A percentile compares a stretch with the other conserved stretches of the same genome.
Evolutionary conservation across 2,329 filamentous ascomycete species (phyloP).

Genomic region (Sclerotinia subarctica): DNA sequence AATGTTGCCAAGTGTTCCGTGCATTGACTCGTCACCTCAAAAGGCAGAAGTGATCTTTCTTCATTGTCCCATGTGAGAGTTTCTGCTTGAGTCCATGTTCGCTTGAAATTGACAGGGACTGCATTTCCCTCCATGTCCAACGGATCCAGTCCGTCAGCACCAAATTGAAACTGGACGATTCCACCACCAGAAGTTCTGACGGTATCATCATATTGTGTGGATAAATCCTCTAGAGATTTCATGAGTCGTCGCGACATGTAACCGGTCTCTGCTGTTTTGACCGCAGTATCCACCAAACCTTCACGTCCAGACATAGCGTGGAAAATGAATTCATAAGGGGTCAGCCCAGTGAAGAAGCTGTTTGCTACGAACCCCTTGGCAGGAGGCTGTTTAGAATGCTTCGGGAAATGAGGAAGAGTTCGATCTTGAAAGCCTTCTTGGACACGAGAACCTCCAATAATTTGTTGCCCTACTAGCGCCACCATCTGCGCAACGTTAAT

Average conservation of each 20-base stretch:
- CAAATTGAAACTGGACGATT: constrained; percentile 96
- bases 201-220: constrained; percentile 89
- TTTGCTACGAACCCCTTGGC: constrained; percentile 96
- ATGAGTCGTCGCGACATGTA: constrained; percentile 98
- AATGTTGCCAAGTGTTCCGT: constrained; percentile 65
- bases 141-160: constrained; percentile 91
- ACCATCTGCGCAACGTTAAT: constrained; percentile 99
- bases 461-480: constrained; percentile 93
- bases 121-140: constrained; percentile 97
- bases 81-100: constrained; percentile 82
- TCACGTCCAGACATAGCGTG: constrained; percentile 98
- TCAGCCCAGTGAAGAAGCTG: constrained; percentile 91
- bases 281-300: constrained; percentile 96
- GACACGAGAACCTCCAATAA: constrained; percentile 91
- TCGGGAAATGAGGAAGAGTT: constrained; percentile 91
- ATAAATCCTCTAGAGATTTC: constrained; percentile 96
- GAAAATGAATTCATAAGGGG: constrained; percentile 92
- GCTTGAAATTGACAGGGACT: constrained; percentile 85
- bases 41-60: constrained; percentile 69
- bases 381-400: constrained; percentile 85
- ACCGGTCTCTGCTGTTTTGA: constrained; percentile 97
- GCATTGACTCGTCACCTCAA: constrained; percentile 68
- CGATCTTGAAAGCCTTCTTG: constrained; percentile 95
- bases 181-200: constrained; percentile 85
- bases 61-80: constrained; percentile 74